phyloP scores from a whole-genome alignment of 805 yeast species.

The Candida khao-thaluensis region DNA sequence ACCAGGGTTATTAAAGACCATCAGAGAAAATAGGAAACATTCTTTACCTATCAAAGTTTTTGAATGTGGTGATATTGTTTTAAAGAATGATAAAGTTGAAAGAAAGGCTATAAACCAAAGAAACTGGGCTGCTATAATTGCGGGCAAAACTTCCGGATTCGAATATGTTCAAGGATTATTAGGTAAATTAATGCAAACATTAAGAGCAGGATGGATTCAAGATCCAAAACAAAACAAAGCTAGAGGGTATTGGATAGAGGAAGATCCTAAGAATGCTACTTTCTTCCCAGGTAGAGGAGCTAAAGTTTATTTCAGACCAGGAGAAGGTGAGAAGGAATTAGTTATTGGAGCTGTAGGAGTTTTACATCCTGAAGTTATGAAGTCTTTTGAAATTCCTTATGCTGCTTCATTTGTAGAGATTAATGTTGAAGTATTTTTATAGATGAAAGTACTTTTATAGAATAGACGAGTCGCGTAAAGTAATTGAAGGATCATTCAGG shows the following conservation, averaged over 20 bases:
- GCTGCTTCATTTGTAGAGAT: conserved; percentile 92
- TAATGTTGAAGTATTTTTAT: conserved; percentile 84
- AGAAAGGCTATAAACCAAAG: conserved; percentile 91
- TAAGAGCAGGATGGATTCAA: conserved; percentile 82
- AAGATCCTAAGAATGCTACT: conserved; percentile 62
- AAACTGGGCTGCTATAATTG: conserved; percentile 91
- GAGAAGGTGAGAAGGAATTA: conserved; percentile 53
- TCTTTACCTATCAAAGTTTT: conserved; percentile 92
- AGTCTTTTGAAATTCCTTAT: conserved; percentile 82
- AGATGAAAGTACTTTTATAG: too few relatives aligned
- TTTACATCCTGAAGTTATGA: conserved; percentile 90
- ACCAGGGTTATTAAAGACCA: conserved; percentile 93
- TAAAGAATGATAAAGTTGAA: conserved; percentile 76
- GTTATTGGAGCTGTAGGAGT: conserved; percentile 88
- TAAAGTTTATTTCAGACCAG: conserved; percentile 68
- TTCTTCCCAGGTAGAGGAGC: conserved; percentile 99
- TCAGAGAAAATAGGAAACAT: conserved; percentile 94
- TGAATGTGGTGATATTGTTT: conserved; percentile 92
- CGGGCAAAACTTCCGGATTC: conserved; percentile 94
- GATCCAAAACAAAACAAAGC: conserved; percentile 46
- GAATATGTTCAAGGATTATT: conserved; percentile 92
- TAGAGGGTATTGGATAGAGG: conserved; percentile 87
- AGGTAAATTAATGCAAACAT: conserved; percentile 93
- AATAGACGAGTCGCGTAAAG: too few relatives aligned
- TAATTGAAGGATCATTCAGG: too few relatives aligned